Evolutionary conservation across 805 yeast species (phyloP).

Genomic region (Candida fluviatilis): DNA sequence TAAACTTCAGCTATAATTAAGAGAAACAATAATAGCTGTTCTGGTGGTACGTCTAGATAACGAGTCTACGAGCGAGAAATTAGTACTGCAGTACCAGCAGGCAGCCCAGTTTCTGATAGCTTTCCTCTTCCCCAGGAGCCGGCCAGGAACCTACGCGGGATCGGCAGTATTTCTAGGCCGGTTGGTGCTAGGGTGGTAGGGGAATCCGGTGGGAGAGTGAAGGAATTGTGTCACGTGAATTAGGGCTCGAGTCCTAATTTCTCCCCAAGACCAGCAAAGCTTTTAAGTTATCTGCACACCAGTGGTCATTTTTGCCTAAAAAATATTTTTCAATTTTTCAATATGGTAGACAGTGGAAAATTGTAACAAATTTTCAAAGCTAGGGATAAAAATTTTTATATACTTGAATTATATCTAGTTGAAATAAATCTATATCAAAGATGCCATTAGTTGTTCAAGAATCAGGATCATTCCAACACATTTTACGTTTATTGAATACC

Average conservation of each 20-base stretch:
- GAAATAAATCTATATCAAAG: slow-evolving; percentile 20
- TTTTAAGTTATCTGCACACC: not conserved
- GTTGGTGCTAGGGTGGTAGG: too few relatives aligned
- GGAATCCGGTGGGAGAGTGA: too few relatives aligned
- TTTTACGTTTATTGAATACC: slow-evolving; percentile 99
- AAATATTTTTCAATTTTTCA: slow-evolving; percentile 1
- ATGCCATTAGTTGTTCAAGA: slow-evolving; percentile 99
- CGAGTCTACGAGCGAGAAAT: too few relatives aligned
- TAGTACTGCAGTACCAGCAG: too few relatives aligned
- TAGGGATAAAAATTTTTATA: slow-evolving; percentile 3
- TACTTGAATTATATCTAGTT: not conserved
- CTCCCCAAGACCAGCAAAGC: too few relatives aligned
- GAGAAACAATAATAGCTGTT: too few relatives aligned
- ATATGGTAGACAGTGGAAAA: slow-evolving; percentile 3
- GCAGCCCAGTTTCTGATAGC: too few relatives aligned
- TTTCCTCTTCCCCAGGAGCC: too few relatives aligned
- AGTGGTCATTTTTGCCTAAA: not conserved
- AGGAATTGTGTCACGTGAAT: not conserved
- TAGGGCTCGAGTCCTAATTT: not conserved
- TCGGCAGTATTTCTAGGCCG: too few relatives aligned
- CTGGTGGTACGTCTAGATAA: too few relatives aligned
- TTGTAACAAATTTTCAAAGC: slow-evolving; percentile 5
- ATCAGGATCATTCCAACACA: slow-evolving; percentile 99
- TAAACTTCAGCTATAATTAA: too few relatives aligned
- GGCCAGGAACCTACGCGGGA: too few relatives aligned